A percentile compares a stretch with the other conserved stretches of the same genome.
Evolutionary conservation across 2,329 filamentous ascomycete species (phyloP).

Genomic region (Aspergillus pseudoglaucus): DNA sequence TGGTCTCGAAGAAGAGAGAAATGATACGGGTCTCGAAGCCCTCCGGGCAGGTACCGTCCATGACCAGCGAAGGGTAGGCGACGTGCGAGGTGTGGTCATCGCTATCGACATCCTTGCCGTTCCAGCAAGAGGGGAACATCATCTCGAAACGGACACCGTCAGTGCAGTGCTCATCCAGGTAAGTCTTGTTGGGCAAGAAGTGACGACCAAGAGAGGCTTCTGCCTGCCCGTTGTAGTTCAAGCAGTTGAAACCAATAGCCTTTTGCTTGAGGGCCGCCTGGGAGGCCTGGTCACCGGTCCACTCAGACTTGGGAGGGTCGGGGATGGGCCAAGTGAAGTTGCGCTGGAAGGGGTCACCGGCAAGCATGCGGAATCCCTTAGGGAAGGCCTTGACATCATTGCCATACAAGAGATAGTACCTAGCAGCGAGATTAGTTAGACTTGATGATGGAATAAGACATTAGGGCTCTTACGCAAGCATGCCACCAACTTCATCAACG

Average conservation of each 20-base stretch:
- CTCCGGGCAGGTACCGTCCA: slow-evolving; percentile 67
- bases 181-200: slow-evolving; percentile 70
- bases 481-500: slow-evolving; percentile 70
- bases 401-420: slow-evolving; percentile 77
- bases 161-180: slow-evolving; percentile 72
- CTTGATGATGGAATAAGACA: slow-evolving; percentile 1
- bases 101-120: slow-evolving; percentile 57
- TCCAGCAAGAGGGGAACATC: slow-evolving; percentile 88
- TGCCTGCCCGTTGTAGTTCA: slow-evolving; percentile 64
- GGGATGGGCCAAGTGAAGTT: slow-evolving; percentile 65
- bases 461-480: slow-evolving; percentile 64
- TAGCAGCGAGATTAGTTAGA: slow-evolving; percentile 23
- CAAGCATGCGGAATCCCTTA: slow-evolving; percentile 70
- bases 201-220: slow-evolving; percentile 78
- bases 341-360: slow-evolving; percentile 62
- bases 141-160: slow-evolving; percentile 76
- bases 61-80: slow-evolving; percentile 70
- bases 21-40: slow-evolving; percentile 63
- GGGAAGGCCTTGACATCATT: slow-evolving; percentile 66
- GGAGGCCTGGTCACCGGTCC: slow-evolving; percentile 58
- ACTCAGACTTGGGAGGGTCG: slow-evolving; percentile 62
- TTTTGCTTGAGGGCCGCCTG: slow-evolving; percentile 70
- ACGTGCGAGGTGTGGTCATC: slow-evolving; percentile 58
- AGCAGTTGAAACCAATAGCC: slow-evolving; percentile 88
- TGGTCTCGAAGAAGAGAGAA: slow-evolving; percentile 77